Conservation (phyloP, 2,329 filamentous ascomycete species). For the Scedosporium boydii region DNA sequence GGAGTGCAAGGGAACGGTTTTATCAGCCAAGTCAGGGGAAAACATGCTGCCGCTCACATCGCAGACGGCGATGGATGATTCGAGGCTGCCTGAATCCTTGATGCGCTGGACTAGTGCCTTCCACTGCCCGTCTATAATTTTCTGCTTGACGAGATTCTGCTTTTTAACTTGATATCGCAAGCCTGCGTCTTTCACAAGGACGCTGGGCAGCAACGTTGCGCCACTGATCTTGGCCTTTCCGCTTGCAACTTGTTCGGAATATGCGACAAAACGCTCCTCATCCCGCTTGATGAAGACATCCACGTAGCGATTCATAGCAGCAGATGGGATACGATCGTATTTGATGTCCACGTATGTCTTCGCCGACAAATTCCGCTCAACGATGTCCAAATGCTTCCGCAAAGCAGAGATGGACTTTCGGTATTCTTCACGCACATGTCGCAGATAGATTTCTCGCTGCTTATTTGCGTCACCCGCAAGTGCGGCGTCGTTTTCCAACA, state of each 20-base stretch:
- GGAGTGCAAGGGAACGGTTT: slow-evolving; percentile 39
- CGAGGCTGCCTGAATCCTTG: slow-evolving; percentile 42
- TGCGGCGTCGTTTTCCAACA: slow-evolving; percentile 20
- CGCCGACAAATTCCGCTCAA: slow-evolving; percentile 41
- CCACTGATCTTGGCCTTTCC: slow-evolving; percentile 44
- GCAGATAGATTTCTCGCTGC: slow-evolving; percentile 40
- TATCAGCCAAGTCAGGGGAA: slow-evolving; percentile 27
- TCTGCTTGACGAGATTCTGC: slow-evolving; percentile 17
- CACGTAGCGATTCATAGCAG: slow-evolving; percentile 46
- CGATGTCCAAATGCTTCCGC: slow-evolving; percentile 40
- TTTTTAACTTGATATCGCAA: slow-evolving; percentile 5
- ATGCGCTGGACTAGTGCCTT: slow-evolving; percentile 47
- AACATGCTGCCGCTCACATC: slow-evolving; percentile 49
- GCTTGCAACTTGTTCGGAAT: slow-evolving; percentile 35
- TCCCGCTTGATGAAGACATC: slow-evolving; percentile 41
- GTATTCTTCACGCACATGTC: slow-evolving; percentile 42
- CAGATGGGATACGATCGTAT: slow-evolving; percentile 45
- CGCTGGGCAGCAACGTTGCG: slow-evolving; percentile 43
- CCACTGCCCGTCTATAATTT: slow-evolving; percentile 40
- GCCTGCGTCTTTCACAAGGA: slow-evolving; percentile 25
- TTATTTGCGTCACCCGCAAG: slow-evolving; percentile 4
- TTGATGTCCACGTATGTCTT: slow-evolving; percentile 39
- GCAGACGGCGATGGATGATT: slow-evolving; percentile 45
- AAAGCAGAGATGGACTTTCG: slow-evolving; percentile 41
- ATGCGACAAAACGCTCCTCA: slow-evolving; percentile 34